Evolutionary conservation across 352 stramenopile genomes (phyloP), one percentile per base, ranked within the genome.

Genomic region (Phytophthora tentaculata): DNA sequence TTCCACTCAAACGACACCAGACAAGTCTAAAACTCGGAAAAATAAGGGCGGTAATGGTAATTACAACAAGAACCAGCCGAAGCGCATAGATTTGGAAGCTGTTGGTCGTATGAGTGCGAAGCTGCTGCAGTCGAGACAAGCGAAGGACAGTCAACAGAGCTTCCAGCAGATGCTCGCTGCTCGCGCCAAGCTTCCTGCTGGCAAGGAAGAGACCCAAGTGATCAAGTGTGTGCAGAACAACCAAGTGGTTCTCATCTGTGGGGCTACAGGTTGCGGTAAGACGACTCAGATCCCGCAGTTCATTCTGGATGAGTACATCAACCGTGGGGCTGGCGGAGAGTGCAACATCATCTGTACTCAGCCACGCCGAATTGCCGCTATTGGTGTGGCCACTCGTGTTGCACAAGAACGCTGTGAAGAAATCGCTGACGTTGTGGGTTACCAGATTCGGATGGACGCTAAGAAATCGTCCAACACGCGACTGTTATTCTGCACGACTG

Each of bases 271-370:
- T 47, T 98, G 92, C 71, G 96, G 96, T 50, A 98, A 98, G 67
- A 98, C 94, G 12, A 98, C 96, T 7, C 96, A 99, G 71, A 95
- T 99, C 24, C 97, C 97, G 37, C 97, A 99, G 73, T 99, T 99
- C 53, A 96, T 99, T 73, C 69, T 99, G 3, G 97, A 99, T 64
- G 83, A 98, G 20, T 94, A 83, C 65, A 95, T 98, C 28, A 74
- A 92, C 20, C 81, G 84, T 28, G 83, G 84, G 16, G 76, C 83
- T 37, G 91, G 91, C 20, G 85, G 89, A 2, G 96, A 98, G 55
- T 96, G 95, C 67, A 89, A 97, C 58, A 98, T 99, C 71, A 83
- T 99, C 44, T 97, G 98, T 77, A 98, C 95, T 24, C 97, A 99
- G 69, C 97, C 97, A 50, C 86, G 97, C 1, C 83, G 86, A 35